phyloP scores from a whole-genome alignment of 768 basidiomycete species.

The Strobilomyces echinocephalus region DNA sequence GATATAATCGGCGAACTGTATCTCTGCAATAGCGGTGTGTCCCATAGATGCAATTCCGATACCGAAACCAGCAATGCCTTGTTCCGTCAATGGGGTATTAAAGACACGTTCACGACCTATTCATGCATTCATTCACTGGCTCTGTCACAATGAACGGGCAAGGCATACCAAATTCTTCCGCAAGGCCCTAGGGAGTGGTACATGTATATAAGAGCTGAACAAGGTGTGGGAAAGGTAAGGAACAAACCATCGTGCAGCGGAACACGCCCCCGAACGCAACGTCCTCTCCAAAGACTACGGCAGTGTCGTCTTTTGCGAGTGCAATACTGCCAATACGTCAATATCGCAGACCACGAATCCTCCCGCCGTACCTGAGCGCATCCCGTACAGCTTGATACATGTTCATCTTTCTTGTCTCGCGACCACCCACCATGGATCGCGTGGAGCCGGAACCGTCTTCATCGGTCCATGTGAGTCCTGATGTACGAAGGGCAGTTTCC shows the following conservation, averaged over 20 bases:
- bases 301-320: conserved; percentile 76
- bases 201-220: not conserved
- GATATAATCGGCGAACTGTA: conserved; percentile 89
- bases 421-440: conserved; percentile 55
- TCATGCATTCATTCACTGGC: conserved; percentile 1
- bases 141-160: not conserved
- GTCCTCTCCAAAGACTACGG: conserved; percentile 88
- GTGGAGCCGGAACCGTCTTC: conserved; percentile 43
- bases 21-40: conserved; percentile 91
- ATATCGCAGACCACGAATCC: not conserved
- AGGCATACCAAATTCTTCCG: conserved; percentile 82
- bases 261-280: conserved; percentile 95
- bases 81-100: conserved; percentile 90
- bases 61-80: conserved; percentile 93
- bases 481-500: conserved; percentile 66
- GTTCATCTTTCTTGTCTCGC: conserved; percentile 94
- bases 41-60: conserved; percentile 92
- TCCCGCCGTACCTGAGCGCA: conserved; percentile 63
- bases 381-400: conserved; percentile 89
- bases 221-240: conserved; percentile 6
- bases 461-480: conserved; percentile 68
- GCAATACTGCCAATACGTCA: conserved; percentile 55
- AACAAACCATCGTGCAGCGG: conserved; percentile 79
- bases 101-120: conserved; percentile 88
- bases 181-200: conserved; percentile 56